Percentiles rank a stretch among this genome's conserved stretches.
phyloP scores from a whole-genome alignment of 306 rosid genomes.

The Gastrolobium bilobum region DNA sequence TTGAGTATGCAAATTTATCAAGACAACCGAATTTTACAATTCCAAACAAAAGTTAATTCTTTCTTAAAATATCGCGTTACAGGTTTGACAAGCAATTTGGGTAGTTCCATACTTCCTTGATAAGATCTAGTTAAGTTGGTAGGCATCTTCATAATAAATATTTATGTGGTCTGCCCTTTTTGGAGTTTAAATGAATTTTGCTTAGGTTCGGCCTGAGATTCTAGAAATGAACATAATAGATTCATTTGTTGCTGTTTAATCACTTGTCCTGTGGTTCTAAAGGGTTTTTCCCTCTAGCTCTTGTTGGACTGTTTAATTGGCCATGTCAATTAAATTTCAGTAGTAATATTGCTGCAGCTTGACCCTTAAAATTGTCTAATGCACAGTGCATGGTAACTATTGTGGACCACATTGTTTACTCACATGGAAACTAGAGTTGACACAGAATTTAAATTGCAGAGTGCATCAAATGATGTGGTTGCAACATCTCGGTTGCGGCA shows the following conservation, averaged over 20 bases:
- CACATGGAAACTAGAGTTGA: constrained; percentile 2
- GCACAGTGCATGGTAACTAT: constrained; percentile 25
- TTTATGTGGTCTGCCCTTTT: background rate
- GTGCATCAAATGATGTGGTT: constrained; percentile 20
- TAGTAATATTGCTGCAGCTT: constrained; percentile 15
- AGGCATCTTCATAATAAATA: background rate
- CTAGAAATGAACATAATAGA: constrained; percentile 8
- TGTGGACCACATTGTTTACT: background rate
- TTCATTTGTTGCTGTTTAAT: background rate
- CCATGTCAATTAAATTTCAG: background rate
- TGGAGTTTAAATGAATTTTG: constrained; percentile 4
- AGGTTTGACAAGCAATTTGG: constrained; percentile 13
- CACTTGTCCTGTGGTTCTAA: constrained; percentile 11
- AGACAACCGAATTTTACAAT: background rate
- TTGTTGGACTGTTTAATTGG: background rate
- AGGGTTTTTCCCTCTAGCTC: background rate
- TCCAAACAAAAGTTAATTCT: background rate
- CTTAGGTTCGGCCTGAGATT: constrained; percentile 2
- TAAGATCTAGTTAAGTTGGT: constrained; percentile 18
- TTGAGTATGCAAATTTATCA: background rate
- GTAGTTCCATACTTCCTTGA: constrained; percentile 25
- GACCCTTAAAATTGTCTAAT: background rate
- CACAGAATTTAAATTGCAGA: constrained; percentile 5
- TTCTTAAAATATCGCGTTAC: background rate
- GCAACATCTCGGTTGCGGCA: background rate